Evolutionary conservation across 257 asterid genomes (phyloP), one percentile per base, ranked within the genome.

Genomic region (Petrea volubilis): DNA sequence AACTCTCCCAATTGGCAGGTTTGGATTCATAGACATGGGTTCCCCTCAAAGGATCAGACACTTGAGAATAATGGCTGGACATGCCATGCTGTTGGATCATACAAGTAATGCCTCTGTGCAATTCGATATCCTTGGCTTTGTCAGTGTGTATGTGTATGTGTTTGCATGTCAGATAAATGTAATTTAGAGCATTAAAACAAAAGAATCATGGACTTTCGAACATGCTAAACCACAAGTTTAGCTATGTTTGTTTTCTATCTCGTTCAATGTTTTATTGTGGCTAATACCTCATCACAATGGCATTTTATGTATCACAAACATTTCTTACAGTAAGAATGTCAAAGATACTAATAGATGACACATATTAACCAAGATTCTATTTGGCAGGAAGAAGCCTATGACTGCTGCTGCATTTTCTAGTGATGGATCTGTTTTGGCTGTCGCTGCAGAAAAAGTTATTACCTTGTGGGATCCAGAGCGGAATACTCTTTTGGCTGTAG

Each of bases 1-100:
- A 67, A 21, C 40, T 71, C 62, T 66, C 18, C 15, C 33, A 14
- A 67, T 53, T 63, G 50, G 76, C 91, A 92, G 99, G 82, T 87
- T 66, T 95, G 99, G 99, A 81, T 83, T 62, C 50, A 76, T 67
- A 77, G 80, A 43, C 75, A 80, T 66, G 84, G 73, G 77, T 64
- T 38, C 38, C 71, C 70, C 51, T 68, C 28, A 23, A 77, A 83
- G 66, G 84, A 83, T 70, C 84, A 77, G 75, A 62, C 44, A 74
- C 75, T 7, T 65, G 81, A 82, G 77, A 86, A 74, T 55, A 60
- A 73, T 79, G 94, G 98, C 63, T 95, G 99, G 99, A 81, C 82
- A 59, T 92, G 99, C 79, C 98, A 92, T 80, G 90, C 98, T 70
- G 90, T 92, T 81, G 98, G 97, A 77, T 95, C 99, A 71, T 95